Percentiles rank a stretch among this genome's conserved stretches.
Conservation (phyloP, 768 basidiomycete species). For the Thelephora ganbajun region DNA sequence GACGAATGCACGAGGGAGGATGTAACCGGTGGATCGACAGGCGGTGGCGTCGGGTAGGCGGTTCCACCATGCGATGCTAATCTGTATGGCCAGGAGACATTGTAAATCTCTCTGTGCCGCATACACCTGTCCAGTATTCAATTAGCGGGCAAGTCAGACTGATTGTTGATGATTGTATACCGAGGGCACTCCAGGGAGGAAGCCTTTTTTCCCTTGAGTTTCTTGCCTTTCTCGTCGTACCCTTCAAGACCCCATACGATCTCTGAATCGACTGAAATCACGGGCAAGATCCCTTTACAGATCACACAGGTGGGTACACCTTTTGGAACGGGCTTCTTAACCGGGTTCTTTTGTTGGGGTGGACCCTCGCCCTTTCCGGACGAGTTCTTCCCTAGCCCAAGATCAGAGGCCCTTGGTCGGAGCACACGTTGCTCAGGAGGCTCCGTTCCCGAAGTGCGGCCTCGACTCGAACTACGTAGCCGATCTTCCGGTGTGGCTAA, state of each 20-base stretch:
- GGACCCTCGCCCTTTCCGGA: neutral
- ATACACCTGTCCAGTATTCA: slow-evolving; percentile 43
- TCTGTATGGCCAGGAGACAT: slow-evolving; percentile 56
- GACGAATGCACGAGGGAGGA: slow-evolving; percentile 6
- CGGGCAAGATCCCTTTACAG: slow-evolving; percentile 56
- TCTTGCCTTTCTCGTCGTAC: slow-evolving; percentile 42
- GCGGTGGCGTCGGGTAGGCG: slow-evolving; percentile 27
- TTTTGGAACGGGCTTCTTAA: slow-evolving; percentile 23
- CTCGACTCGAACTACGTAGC: no score
- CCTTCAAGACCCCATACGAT: slow-evolving; percentile 63
- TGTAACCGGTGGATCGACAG: slow-evolving; percentile 24
- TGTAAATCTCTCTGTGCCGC: slow-evolving; percentile 70
- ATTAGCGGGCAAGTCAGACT: slow-evolving; percentile 1
- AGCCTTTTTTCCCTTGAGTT: slow-evolving; percentile 19
- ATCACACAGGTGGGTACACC: slow-evolving; percentile 58
- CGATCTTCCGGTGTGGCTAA: no score
- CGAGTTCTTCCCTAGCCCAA: slow-evolving; percentile 2
- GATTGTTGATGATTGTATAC: slow-evolving; percentile 26
- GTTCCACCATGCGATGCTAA: slow-evolving; percentile 32
- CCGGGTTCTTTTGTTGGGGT: neutral
- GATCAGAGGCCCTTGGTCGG: slow-evolving; percentile 9
- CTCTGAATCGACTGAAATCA: slow-evolving; percentile 62
- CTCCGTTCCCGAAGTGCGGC: no score
- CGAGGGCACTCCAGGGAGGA: slow-evolving; percentile 59
- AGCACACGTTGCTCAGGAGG: slow-evolving; percentile 5